These are phyloP conservation scores for Phytopythium chamaehyphon DNA, from an alignment of 352 stramenopile species.

Conservation along the genomic window DNA sequence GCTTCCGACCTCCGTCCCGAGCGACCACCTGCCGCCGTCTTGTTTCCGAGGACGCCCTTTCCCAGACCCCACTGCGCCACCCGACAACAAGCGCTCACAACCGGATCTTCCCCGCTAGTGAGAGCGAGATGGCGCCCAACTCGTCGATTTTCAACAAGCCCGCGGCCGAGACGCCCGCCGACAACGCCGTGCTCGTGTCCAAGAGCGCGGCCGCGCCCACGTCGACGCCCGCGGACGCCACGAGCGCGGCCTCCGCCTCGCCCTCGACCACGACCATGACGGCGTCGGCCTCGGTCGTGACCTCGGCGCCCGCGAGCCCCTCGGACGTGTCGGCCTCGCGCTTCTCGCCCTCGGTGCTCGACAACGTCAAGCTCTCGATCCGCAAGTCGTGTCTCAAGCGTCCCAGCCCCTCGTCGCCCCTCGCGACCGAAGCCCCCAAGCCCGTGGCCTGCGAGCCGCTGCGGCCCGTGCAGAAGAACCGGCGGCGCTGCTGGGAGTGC, in stretches of 20 bases:
- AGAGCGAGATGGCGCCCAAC: constrained; percentile 44
- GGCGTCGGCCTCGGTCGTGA: constrained; percentile 15
- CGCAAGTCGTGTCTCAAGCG: constrained; percentile 76
- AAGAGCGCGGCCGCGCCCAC: constrained; percentile 27
- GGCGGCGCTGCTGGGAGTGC: constrained; percentile 86
- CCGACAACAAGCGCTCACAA: too few species aligned
- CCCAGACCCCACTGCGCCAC: too few species aligned
- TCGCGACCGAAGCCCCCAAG: background rate
- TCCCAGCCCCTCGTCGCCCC: constrained; percentile 46
- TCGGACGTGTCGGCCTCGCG: constrained; percentile 18
- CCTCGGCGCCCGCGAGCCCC: constrained; percentile 8
- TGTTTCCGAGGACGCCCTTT: constrained; percentile 8
- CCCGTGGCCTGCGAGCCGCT: constrained; percentile 7
- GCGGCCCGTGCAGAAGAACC: constrained; percentile 77
- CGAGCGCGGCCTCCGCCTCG: constrained; percentile 11
- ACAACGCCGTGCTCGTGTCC: constrained; percentile 29
- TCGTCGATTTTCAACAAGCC: constrained; percentile 58
- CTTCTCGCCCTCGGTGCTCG: constrained; percentile 38
- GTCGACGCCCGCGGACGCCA: constrained; percentile 15
- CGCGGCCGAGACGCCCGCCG: constrained; percentile 14
- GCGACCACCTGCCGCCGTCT: too few species aligned
- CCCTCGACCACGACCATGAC: constrained; percentile 16
- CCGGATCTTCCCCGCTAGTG: constrained; percentile 24
- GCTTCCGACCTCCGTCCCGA: too few species aligned
- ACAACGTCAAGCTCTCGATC: constrained; percentile 48